Percentiles rank a stretch among this genome's conserved stretches.
Conservation (phyloP, 2,329 filamentous ascomycete species). For the Colletotrichum echinochloae region DNA sequence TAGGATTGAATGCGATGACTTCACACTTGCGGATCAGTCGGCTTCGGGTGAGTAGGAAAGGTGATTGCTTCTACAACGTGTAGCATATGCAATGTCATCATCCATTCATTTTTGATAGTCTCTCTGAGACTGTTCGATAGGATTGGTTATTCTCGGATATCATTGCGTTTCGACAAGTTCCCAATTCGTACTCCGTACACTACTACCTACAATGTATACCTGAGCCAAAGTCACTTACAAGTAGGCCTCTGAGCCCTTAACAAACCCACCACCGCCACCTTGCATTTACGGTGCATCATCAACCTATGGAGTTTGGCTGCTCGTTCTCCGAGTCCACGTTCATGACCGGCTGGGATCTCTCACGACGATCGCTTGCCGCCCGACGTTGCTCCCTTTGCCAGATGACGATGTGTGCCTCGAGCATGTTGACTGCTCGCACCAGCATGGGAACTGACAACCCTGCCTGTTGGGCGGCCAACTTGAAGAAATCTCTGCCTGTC, state of each 20-base stretch:
- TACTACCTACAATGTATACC: not conserved
- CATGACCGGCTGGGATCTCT: constrained; percentile 9
- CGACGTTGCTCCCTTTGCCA: constrained; percentile 48
- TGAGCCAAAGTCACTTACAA: not conserved
- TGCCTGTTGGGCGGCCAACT: constrained; percentile 48
- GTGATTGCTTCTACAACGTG: not conserved
- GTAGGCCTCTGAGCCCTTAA: not conserved
- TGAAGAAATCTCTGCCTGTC: constrained; percentile 49
- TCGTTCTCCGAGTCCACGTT: constrained; percentile 15
- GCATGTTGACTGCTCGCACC: constrained; percentile 53
- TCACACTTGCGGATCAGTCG: not conserved
- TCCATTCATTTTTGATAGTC: not conserved
- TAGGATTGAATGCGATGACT: constrained; percentile 2
- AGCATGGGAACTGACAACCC: constrained; percentile 51
- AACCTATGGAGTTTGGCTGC: not conserved
- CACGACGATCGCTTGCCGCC: constrained; percentile 25
- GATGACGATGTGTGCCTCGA: constrained; percentile 51
- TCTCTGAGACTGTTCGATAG: too few species aligned
- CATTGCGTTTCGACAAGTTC: not conserved
- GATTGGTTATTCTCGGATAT: not conserved
- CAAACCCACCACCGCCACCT: not conserved
- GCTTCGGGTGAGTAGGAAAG: not conserved
- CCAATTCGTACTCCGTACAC: not conserved
- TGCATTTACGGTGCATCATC: not conserved
- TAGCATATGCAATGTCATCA: not conserved